Conservation (phyloP, 345 rosid genomes). For the Euphorbia pulcherrima region DNA sequence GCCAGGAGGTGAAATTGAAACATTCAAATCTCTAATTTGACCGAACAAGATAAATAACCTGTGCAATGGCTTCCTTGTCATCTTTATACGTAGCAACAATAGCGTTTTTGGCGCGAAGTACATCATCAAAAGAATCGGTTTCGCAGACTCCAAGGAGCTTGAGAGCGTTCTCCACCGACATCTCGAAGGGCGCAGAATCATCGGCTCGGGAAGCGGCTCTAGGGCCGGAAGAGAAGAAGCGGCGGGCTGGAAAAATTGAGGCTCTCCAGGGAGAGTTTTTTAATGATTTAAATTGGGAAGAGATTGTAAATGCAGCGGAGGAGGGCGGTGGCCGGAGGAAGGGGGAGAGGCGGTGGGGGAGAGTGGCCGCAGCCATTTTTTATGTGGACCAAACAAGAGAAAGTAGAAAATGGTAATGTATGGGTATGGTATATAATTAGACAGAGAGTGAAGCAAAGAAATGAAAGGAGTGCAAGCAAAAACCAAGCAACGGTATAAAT, state of each 20-base stretch:
- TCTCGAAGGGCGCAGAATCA: slow-evolving; percentile 82
- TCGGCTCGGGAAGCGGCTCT: slow-evolving; percentile 75
- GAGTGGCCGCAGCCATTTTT: slow-evolving; percentile 70
- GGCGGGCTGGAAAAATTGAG: slow-evolving; percentile 32
- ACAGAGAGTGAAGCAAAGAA: neutral
- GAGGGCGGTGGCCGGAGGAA: slow-evolving; percentile 30
- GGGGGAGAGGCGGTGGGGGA: slow-evolving; percentile 55
- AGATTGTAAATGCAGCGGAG: neutral
- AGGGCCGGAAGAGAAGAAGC: slow-evolving; percentile 28
- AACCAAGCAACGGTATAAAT: neutral
- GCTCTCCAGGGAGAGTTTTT: slow-evolving; percentile 44
- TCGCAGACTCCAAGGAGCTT: slow-evolving; percentile 90
- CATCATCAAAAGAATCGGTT: slow-evolving; percentile 81
- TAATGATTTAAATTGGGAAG: slow-evolving; percentile 14
- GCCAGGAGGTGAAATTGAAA: neutral
- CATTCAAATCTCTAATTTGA: neutral
- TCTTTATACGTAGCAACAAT: slow-evolving; percentile 68
- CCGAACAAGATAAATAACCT: slow-evolving; percentile 38
- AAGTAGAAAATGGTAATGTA: neutral
- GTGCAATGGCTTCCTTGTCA: slow-evolving; percentile 69
- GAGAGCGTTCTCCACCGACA: slow-evolving; percentile 94
- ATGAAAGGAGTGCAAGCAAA: neutral
- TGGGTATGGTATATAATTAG: too few species aligned
- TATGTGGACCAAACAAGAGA: slow-evolving; percentile 18
- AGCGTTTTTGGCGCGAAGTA: slow-evolving; percentile 89